These are phyloP conservation scores for Ustilago cynodontis DNA, from an alignment of 1,284 basidiomycete genomes.

Conservation along the genomic window DNA sequence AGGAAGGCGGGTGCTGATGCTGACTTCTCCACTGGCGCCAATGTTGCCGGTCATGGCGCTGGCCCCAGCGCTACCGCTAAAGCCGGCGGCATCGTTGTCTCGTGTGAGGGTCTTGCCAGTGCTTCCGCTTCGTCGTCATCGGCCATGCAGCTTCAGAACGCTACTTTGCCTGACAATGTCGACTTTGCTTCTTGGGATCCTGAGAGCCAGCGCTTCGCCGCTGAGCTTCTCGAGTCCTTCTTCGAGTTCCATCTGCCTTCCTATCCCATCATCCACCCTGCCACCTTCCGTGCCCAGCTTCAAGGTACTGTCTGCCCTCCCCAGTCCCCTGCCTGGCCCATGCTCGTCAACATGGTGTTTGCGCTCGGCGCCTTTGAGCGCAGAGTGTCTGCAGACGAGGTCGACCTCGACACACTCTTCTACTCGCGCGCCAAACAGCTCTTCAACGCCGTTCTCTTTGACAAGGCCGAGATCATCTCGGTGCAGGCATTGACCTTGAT, in stretches of 20 bases:
- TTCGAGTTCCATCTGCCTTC: conserved; percentile 52
- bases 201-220: conserved; percentile 33
- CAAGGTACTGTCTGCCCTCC: conserved; percentile 39
- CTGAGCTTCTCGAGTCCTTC: conserved; percentile 44
- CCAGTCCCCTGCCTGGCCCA: conserved; percentile 36
- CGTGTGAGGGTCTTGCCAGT: conserved; percentile 40
- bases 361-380: conserved; percentile 52
- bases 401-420: conserved; percentile 37
- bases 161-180: conserved; percentile 34
- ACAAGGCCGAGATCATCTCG: conserved; percentile 50
- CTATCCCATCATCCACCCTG: conserved; percentile 49
- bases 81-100: conserved; percentile 24
- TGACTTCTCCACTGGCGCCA: conserved; percentile 11
- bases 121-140: conserved; percentile 27
- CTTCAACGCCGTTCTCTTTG: conserved; percentile 49
- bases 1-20: conserved; percentile 15
- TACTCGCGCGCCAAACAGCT: conserved; percentile 44
- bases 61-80: conserved; percentile 9
- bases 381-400: conserved; percentile 31
- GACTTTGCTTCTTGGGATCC: conserved; percentile 39
- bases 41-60: conserved; percentile 20
- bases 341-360: conserved; percentile 59
- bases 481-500: conserved; percentile 49
- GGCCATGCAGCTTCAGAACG: conserved; percentile 12
- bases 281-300: conserved; percentile 55